These are phyloP conservation scores for Urtica urens DNA, from an alignment of 306 rosid genomes.

Conservation along the genomic window DNA sequence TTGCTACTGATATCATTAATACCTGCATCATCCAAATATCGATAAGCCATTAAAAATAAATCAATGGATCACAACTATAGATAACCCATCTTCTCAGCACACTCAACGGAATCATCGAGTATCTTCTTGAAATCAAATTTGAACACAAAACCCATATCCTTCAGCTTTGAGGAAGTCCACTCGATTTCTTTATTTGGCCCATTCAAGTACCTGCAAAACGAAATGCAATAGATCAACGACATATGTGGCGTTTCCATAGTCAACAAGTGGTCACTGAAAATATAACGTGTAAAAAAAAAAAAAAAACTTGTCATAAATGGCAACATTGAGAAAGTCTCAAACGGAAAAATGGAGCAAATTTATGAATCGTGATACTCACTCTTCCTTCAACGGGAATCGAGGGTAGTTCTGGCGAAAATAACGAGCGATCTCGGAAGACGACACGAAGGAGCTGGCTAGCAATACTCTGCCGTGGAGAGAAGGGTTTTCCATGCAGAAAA, in stretches of 20 bases:
- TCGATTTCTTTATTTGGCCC: constrained; percentile 21
- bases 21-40: too few species aligned
- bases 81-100: constrained; percentile 8
- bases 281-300: too few species aligned
- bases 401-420: constrained; percentile 26
- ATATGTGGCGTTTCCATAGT: too few species aligned
- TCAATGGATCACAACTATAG: too few species aligned
- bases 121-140: constrained; percentile 18
- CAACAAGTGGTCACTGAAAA: too few species aligned
- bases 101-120: constrained; percentile 10
- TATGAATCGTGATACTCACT: constrained; percentile 37
- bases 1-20: too few species aligned
- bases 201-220: constrained; percentile 37
- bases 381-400: constrained; percentile 22
- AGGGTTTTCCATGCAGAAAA: constrained; percentile 31
- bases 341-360: too few species aligned
- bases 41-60: too few species aligned
- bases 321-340: too few species aligned
- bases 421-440: constrained; percentile 34
- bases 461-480: constrained; percentile 21
- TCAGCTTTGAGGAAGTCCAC: constrained; percentile 34
- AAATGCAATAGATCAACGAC: too few species aligned
- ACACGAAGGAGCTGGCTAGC: constrained; percentile 31
- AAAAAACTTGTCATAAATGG: too few species aligned
- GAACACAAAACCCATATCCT: constrained; percentile 29